These are phyloP conservation scores for Theobroma grandiflorum DNA, from an alignment of 441 rosid genomes.

Conservation along the genomic window DNA sequence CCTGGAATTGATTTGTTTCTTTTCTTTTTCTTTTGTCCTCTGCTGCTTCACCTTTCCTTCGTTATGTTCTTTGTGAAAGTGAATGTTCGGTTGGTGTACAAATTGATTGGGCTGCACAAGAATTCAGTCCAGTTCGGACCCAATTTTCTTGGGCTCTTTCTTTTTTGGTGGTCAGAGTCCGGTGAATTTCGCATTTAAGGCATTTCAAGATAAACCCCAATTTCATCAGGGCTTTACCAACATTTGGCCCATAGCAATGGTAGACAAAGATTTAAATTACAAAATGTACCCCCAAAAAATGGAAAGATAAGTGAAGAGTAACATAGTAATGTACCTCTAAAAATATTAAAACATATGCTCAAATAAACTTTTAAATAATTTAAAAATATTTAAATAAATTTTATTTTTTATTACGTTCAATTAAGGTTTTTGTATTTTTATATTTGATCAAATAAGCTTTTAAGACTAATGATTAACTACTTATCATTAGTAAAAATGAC, in stretches of 20 bases:
- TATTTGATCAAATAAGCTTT: too few relatives aligned
- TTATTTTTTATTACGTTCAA: too few relatives aligned
- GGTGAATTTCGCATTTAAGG: not conserved
- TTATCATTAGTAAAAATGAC: too few relatives aligned
- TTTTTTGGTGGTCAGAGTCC: not conserved
- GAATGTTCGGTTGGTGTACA: not conserved
- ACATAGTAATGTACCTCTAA: too few relatives aligned
- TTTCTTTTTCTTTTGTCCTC: not conserved
- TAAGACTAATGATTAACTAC: too few relatives aligned
- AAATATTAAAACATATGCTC: too few relatives aligned
- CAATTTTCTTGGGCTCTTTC: not conserved
- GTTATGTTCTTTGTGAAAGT: not conserved
- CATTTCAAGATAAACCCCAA: not conserved
- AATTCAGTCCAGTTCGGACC: not conserved
- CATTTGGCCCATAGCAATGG: not conserved
- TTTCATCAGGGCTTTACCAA: not conserved
- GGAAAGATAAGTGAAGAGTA: too few relatives aligned
- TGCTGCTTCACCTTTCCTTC: not conserved
- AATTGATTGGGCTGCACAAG: not conserved
- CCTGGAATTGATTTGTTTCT: not conserved
- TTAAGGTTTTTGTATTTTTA: too few relatives aligned
- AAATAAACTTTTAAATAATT: too few relatives aligned
- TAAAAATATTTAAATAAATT: too few relatives aligned
- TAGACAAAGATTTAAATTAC: not conserved
- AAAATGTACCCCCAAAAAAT: too few relatives aligned